Evolutionary conservation across 1,284 basidiomycete genomes (phyloP), one percentile per base, ranked within the genome.

Genomic region (Phylloporus gajari): DNA sequence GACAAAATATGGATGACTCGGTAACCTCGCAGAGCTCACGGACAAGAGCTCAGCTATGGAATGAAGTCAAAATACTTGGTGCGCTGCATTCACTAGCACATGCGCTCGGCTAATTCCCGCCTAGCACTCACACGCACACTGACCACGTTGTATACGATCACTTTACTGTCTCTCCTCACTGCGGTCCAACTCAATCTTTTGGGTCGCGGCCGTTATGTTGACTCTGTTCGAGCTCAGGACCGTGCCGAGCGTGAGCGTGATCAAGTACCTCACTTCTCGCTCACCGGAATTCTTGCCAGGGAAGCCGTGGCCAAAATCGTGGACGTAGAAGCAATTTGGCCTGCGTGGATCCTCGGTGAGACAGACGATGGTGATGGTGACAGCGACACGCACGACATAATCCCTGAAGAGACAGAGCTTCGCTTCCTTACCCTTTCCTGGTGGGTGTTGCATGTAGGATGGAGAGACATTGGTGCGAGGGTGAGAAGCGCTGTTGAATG

Each of bases 391-490:
- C 76, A 79, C 46, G 76, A 79, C 46, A 80, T 77, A 38, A 84
- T 91, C 21, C 83, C 81, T 48, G 89, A 91, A 53, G 90, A 91
- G 68, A 90, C 90, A 2, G 94, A 97, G 82, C 85, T 89, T 73
- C 92, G 92, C 78, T 97, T 92, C 79, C 86, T 97, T 70, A 96
- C 94, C 0, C 89, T 97, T 74, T 94, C 91, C 67, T 97, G 95
- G 94, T 97, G 95, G 95, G 87, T 97, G 64, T 80, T 97, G 69
- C 93, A 97, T 77, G 91, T 94, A 6, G 96, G 96, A 0, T 97
- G 96, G 95, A 93, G 93, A 76, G 91, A 93, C 69, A 88, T 97
- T 1, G 91, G 91, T 2, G 91, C 92, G 74, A 85, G 93, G 32
- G 93, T 96, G 2, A 83, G 91, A 74, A 84, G 88, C 60, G 93